Base-by-base conservation (phyloP, 495 filamentous ascomycete genomes). In the Aspergillus haitiensis region DNA sequence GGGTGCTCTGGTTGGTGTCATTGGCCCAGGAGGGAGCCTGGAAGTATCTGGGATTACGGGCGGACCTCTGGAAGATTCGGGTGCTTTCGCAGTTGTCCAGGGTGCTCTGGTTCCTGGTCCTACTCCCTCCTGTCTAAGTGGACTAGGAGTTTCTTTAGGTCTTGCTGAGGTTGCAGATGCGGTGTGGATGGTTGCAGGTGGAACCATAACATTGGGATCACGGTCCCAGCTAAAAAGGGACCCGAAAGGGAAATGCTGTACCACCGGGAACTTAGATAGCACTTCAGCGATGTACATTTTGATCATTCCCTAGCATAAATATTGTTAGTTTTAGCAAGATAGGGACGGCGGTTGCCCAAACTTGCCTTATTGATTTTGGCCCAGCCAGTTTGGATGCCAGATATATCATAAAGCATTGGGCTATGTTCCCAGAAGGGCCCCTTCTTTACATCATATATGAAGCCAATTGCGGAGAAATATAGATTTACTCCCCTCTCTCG, bases 361-460 rank as follows among this genome's bases (percentile, higher is more conserved):
- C 18, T 57, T 69, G 89, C 89, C 83, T 97, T 98, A 72, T 98
- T 98, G 62, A 99, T 96, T 76, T 99, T 99, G 31, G 87, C 94
- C 94, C 94, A 99, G 35, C 94, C 95, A 55, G 88, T 83, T 58
- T 81, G 84, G 57, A 99, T 85, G 15, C 94, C 94, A 5, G 89
- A 93, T 35, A 99, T 92, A 73, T 99, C 95, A 68, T 86, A 99
- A 15, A 99, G 79, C 68, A 96, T 93, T 2, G 92, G 95, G 58
- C 90, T 95, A 67, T 99, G 94, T 65, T 98, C 94, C 95, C 94
- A 98, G 73, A 99, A 99, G 1, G 95, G 94, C 0, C 94, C 94
- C 55, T 79, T 91, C 71, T 99, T 99, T 52, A 99, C 94, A 75
- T 98, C 95, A 70, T 97, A 88, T 67, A 99, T 97, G 75, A 99